Percentiles rank a stretch among this genome's conserved stretches.
Evolutionary conservation across 2,329 filamentous ascomycete species (phyloP).

Genomic region (Microdochium paspali): DNA sequence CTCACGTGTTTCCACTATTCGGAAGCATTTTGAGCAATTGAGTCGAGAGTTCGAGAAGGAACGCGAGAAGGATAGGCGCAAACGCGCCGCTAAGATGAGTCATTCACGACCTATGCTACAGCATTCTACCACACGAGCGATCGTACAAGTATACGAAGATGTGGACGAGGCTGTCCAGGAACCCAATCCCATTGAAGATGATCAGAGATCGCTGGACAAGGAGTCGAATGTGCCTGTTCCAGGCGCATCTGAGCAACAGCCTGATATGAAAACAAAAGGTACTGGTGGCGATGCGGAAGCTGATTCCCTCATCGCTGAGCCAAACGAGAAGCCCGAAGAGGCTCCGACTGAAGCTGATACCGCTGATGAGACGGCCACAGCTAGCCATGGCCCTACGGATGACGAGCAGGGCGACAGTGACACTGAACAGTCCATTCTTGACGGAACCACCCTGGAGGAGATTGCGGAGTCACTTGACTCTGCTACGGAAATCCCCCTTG

Average conservation of each 20-base stretch:
- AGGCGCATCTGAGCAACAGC: constrained; percentile 17
- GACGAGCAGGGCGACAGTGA: constrained; percentile 64
- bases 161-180: constrained; percentile 89
- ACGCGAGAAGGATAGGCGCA: constrained; percentile 73
- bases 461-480: constrained; percentile 54
- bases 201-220: constrained; percentile 26
- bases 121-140: constrained; percentile 85
- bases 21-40: constrained; percentile 92
- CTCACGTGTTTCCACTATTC: constrained; percentile 80
- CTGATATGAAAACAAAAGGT: not conserved
- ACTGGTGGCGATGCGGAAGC: not conserved
- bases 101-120: constrained; percentile 73
- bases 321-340: constrained; percentile 13
- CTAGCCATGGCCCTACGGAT: constrained; percentile 54
- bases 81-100: constrained; percentile 67
- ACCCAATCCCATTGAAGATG: constrained; percentile 57
- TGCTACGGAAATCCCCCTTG: constrained; percentile 51
- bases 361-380: constrained; percentile 32
- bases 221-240: constrained; percentile 12
- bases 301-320: not conserved
- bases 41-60: constrained; percentile 96
- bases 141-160: constrained; percentile 91
- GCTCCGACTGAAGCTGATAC: constrained; percentile 29
- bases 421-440: constrained; percentile 56
- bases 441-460: constrained; percentile 58